Percentiles rank a stretch among this genome's conserved stretches.
Conservation (phyloP, 805 yeast genomes). For the Candida ponderosae region DNA sequence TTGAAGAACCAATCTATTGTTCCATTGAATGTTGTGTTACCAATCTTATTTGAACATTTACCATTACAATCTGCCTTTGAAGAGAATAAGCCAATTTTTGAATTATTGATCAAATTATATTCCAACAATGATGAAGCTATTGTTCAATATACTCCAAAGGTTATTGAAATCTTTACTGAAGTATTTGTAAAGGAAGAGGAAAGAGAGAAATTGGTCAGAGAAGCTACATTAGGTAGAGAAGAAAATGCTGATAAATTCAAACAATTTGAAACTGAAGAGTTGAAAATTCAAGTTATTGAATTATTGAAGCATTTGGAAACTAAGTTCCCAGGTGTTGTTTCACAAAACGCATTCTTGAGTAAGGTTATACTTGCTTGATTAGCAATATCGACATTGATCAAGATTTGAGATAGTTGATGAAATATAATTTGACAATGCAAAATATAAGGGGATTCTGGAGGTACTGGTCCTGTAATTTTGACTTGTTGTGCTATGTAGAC, state of each 20-base stretch:
- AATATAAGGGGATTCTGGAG: too few species aligned
- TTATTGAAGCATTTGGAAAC: slow-evolving; percentile 67
- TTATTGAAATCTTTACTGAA: slow-evolving; percentile 60
- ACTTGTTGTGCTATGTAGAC: too few species aligned
- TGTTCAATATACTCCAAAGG: slow-evolving; percentile 44
- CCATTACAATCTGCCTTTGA: slow-evolving; percentile 87
- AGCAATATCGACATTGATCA: too few species aligned
- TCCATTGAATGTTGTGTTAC: slow-evolving; percentile 72
- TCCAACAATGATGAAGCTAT: slow-evolving; percentile 51
- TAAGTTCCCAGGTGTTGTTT: slow-evolving; percentile 55
- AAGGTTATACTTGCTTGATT: slow-evolving; percentile 21
- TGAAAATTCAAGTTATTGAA: slow-evolving; percentile 55
- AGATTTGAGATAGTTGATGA: too few species aligned
- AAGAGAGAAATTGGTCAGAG: slow-evolving; percentile 57
- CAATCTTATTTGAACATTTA: slow-evolving; percentile 65
- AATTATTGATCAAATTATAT: slow-evolving; percentile 66
- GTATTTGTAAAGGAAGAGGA: slow-evolving; percentile 74
- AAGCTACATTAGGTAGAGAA: slow-evolving; percentile 81
- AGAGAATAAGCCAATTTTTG: slow-evolving; percentile 87
- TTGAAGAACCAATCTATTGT: slow-evolving; percentile 62
- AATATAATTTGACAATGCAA: too few species aligned
- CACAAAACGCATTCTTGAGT: slow-evolving; percentile 31
- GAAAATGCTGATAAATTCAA: slow-evolving; percentile 68
- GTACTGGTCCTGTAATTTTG: too few species aligned
- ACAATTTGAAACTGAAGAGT: slow-evolving; percentile 69